A percentile compares a stretch with the other conserved stretches of the same genome.
These are phyloP conservation scores for Aspergillus fijiensis DNA, from an alignment of 2,329 filamentous ascomycete genomes.

Conservation along the genomic window DNA sequence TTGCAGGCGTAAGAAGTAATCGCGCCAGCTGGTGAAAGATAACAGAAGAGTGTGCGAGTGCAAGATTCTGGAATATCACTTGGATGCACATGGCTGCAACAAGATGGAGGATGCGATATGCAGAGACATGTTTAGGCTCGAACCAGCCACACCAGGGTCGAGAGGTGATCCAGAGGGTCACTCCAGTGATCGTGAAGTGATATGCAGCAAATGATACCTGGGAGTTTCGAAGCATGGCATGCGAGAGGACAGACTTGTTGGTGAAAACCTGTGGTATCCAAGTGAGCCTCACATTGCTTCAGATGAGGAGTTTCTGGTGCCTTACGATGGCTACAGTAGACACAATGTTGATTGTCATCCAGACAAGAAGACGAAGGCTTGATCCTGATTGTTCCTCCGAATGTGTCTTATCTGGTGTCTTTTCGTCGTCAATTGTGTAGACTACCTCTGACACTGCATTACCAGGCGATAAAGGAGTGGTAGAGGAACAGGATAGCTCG, in stretches of 20 bases:
- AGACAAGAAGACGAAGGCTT: conserved; percentile 14
- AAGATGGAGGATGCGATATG: conserved; percentile 20
- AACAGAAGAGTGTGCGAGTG: conserved; percentile 22
- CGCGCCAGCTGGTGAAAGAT: conserved; percentile 25
- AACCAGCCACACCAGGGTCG: conserved; percentile 20
- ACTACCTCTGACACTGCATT: neutral
- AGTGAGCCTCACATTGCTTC: neutral
- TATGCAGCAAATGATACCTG: conserved; percentile 25
- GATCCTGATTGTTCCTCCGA: neutral
- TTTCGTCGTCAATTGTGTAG: conserved; percentile 6
- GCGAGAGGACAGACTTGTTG: conserved; percentile 23
- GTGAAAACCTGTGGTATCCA: conserved; percentile 20
- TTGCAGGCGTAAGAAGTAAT: conserved; percentile 20
- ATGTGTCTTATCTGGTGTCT: neutral
- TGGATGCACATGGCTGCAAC: conserved; percentile 24
- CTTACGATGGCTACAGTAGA: conserved; percentile 25
- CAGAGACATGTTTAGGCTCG: conserved; percentile 16
- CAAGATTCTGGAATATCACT: conserved; percentile 24
- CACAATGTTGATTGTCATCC: conserved; percentile 20
- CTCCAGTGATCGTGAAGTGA: conserved; percentile 24
- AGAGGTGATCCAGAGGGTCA: conserved; percentile 21
- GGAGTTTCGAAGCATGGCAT: conserved; percentile 20
- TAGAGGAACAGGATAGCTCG: neutral
- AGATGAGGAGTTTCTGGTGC: neutral
- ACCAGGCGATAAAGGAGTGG: neutral